A percentile compares a stretch with the other conserved stretches of the same genome.
Conservation (phyloP, 1,284 basidiomycete genomes). For the Apiotrichum sp. region DNA sequence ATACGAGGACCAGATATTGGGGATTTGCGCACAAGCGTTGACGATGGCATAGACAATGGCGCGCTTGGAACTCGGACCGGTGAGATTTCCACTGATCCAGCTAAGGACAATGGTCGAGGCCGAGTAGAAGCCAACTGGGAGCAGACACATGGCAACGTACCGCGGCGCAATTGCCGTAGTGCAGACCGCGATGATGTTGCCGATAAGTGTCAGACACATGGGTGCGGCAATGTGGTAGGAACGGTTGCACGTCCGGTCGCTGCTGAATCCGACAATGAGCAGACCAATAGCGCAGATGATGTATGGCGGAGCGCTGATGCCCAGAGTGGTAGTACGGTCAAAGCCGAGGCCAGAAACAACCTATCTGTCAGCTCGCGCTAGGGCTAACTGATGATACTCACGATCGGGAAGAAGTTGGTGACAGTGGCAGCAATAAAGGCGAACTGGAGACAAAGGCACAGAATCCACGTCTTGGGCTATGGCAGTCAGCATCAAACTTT, state of each 20-base stretch:
- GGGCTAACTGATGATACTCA: slow-evolving; percentile 3
- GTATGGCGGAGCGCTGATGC: slow-evolving; percentile 43
- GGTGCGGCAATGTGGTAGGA: slow-evolving; percentile 14
- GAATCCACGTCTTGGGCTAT: slow-evolving; percentile 33
- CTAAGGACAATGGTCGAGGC: slow-evolving; percentile 25
- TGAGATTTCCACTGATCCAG: slow-evolving; percentile 27
- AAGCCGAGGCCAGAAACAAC: slow-evolving; percentile 38
- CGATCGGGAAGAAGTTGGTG: slow-evolving; percentile 43
- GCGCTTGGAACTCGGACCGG: slow-evolving; percentile 31
- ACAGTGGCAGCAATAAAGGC: slow-evolving; percentile 34
- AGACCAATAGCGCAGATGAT: slow-evolving; percentile 35
- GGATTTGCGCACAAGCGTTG: slow-evolving; percentile 23
- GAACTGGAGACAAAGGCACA: slow-evolving; percentile 20
- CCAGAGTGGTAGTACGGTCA: slow-evolving; percentile 39
- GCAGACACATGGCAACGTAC: slow-evolving; percentile 38
- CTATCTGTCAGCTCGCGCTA: no score
- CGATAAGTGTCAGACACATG: slow-evolving; percentile 55
- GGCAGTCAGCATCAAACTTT: slow-evolving; percentile 18
- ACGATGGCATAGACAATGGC: slow-evolving; percentile 28
- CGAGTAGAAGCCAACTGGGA: slow-evolving; percentile 21
- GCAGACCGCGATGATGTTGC: slow-evolving; percentile 62
- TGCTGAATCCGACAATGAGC: slow-evolving; percentile 37
- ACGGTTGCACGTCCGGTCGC: slow-evolving; percentile 38
- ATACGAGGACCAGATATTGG: slow-evolving; percentile 30
- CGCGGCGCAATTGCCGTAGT: slow-evolving; percentile 40